Conservation (phyloP, 2,329 filamentous ascomycete species). For the Harringtonia aguacate region DNA sequence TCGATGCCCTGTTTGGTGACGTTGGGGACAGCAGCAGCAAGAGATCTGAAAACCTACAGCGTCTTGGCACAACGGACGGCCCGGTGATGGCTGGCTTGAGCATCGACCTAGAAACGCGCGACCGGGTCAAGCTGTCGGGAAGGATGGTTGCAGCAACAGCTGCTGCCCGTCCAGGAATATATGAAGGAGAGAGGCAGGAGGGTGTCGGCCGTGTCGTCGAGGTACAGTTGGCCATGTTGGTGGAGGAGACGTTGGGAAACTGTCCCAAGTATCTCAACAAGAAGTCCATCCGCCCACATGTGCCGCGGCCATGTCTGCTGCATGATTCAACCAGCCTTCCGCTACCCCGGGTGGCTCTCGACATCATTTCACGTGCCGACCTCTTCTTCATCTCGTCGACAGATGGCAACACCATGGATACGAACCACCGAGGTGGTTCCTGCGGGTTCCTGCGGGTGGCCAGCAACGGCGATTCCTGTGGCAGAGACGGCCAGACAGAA, state of each 20-base stretch:
- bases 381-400: slow-evolving; percentile 69
- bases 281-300: slow-evolving; percentile 48
- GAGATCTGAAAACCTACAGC: slow-evolving; percentile 24
- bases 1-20: slow-evolving; percentile 48
- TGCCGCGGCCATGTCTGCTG: slow-evolving; percentile 35
- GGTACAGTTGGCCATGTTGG: slow-evolving; percentile 50
- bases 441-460: slow-evolving; percentile 63
- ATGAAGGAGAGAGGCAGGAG: slow-evolving; percentile 15
- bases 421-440: slow-evolving; percentile 68
- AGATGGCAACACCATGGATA: slow-evolving; percentile 63
- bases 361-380: slow-evolving; percentile 54
- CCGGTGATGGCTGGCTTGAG: slow-evolving; percentile 42
- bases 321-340: slow-evolving; percentile 22
- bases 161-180: slow-evolving; percentile 18
- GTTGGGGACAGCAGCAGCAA: slow-evolving; percentile 18
- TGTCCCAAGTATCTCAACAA: slow-evolving; percentile 83
- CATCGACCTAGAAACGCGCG: slow-evolving; percentile 55
- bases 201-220: slow-evolving; percentile 19
- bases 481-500: neutral
- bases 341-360: slow-evolving; percentile 42
- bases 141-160: slow-evolving; percentile 55
- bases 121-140: slow-evolving; percentile 65
- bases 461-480: slow-evolving; percentile 30
- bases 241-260: slow-evolving; percentile 67
- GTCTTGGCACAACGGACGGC: slow-evolving; percentile 24